Evolutionary conservation across 345 rosid genomes (phyloP), one percentile per base, ranked within the genome.

Genomic region (Physaria fendleri): DNA sequence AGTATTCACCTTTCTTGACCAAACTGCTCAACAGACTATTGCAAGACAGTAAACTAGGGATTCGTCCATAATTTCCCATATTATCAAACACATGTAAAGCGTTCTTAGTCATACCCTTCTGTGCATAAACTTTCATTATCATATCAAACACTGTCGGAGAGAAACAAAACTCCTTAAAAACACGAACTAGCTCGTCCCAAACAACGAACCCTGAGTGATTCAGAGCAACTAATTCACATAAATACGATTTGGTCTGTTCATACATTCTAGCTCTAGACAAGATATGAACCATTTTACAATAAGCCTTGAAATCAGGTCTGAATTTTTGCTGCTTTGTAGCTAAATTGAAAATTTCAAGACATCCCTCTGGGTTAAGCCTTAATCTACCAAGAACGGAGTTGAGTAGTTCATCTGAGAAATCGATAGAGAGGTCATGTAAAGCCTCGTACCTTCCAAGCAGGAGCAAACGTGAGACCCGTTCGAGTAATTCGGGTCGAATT

Each of bases 1-100:
- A 66, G 50, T 69, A 49, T 48, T 79, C 79, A n/a, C 84, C 78
- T n/a, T 59, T 75, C 67, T 40, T 76, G 35, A 88, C 92, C 77
- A 91, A 76, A 73, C 55, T 63, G 49, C 87, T 85, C 68, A 91
- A 62, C 74, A 91, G 66, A 44, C 82, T 72, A 63, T 88, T 88
- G 62, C 95, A 88, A 44, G 95, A 84, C 22, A 80, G 49, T 69
- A 81, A 71, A 59, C 90, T 88, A 1, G 98, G 96, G 10, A 74
- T 39, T 8, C 83, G 67, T 20, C 87, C 83, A 37, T 29, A 52
- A 18, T 71, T 77, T 4, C 81, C 78, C 87, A 91, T 88, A 65
- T 91, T 84, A 71, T 91, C 98, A 68, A 91, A 91, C 75, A 88
- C 96, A 16, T 85, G 74, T 55, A 91, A 74, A 28, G 96, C 98